Evolutionary conservation across 176 grass and related monocot species (phyloP).

Genomic region (Ananas comosus): DNA sequence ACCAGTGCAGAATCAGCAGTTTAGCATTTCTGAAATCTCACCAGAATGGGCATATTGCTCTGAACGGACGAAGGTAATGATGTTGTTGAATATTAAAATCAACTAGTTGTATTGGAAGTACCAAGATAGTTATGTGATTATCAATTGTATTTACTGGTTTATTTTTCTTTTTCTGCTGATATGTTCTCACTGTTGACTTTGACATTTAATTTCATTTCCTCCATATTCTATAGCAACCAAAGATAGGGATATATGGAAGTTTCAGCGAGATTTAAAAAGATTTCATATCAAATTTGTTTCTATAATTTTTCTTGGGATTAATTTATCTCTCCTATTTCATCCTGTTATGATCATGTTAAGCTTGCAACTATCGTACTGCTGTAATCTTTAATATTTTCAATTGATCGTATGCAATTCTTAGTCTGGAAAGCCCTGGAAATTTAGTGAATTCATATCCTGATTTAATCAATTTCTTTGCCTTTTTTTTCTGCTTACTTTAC

Average conservation of each 20-base stretch:
- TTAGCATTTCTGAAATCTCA: constrained; percentile 76
- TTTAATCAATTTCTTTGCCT: not conserved
- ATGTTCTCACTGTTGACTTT: too few species aligned
- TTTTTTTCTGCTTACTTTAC: not conserved
- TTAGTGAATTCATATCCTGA: not conserved
- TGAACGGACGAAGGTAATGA: constrained; percentile 78
- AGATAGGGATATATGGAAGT: too few species aligned
- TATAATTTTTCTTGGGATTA: too few species aligned
- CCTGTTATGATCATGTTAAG: too few species aligned
- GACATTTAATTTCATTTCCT: too few species aligned
- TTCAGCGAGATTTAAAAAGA: too few species aligned
- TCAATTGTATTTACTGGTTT: not conserved
- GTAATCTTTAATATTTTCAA: too few species aligned
- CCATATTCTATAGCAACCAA: too few species aligned
- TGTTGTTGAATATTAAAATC: not conserved
- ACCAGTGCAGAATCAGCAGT: constrained; percentile 40
- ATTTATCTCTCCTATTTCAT: too few species aligned
- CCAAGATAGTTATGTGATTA: constrained; percentile 2
- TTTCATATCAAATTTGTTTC: too few species aligned
- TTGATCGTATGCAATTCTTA: not conserved
- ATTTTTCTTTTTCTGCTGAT: not conserved
- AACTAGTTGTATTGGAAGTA: not conserved
- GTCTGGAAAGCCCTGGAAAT: not conserved
- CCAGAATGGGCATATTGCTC: constrained; percentile 91
- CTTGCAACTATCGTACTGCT: too few species aligned